Base-by-base conservation (phyloP, 2,329 filamentous ascomycete species). In the Colletotrichum sp. region DNA sequence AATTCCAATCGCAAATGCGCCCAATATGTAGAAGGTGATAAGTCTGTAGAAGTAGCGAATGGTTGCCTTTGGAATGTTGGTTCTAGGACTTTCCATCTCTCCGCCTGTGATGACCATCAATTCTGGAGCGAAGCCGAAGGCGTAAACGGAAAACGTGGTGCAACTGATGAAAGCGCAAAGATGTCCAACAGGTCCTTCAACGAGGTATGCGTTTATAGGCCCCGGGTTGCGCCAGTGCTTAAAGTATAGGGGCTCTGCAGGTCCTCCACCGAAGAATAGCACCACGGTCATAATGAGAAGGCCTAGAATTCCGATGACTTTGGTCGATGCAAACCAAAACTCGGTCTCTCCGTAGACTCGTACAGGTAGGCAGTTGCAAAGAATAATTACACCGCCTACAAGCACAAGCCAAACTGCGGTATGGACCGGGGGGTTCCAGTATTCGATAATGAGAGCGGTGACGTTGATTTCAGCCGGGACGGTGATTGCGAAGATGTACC, bases 241-340 rank as follows among this genome's bases (percentile, higher is more conserved):
- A 48, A 77, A 79, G 13, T 78, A 77, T 24, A 79, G 72, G n/a
- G 68, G 70, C 36, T 75, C 74, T 13, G 75, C 73, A 24, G 79
- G 77, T 26, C 70, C 78, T 12, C 78, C 79, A 1, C 70, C 74
- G 14, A 36, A 34, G 28, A 69, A 78, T 66, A 74, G 72, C 6
- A 79, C 73, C n/a, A 93, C 92, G 3, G 91, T 90, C 61, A 93
- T 85, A 34, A 93, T 87, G 73, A 94, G 92, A 80, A 93, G 93
- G 65, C 92, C 87, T 8, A 89, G 83, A 69, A 91, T 90, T 13
- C 87, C 88, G 43, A 87, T 82, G 24, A 89, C 87, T 79, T 91
- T 91, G 52, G 91, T 83, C 30, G 90, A 78, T 77, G 88, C 88
- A 18, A 91, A 83, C 89, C 89, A 91, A 77, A 91, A 91, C 77